Conservation (phyloP, 768 basidiomycete species). For the Coprinellus micaceus region DNA sequence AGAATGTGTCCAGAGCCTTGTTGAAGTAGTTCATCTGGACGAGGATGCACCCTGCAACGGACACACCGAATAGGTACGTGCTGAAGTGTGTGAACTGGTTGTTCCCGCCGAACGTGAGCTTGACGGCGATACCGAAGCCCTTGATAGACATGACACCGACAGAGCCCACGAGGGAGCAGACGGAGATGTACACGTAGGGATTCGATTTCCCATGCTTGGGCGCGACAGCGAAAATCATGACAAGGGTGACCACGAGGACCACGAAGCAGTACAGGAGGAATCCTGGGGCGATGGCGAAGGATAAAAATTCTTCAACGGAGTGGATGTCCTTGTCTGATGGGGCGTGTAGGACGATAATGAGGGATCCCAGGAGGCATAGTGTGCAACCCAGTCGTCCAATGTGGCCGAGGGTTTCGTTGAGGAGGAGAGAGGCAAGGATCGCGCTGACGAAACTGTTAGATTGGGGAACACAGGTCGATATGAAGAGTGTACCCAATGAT, state of each 20-base stretch:
- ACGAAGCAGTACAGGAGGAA: conserved; percentile 90
- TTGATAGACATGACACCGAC: conserved; percentile 99
- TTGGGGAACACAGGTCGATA: background rate
- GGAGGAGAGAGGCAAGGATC: conserved; percentile 86
- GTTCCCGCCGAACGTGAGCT: conserved; percentile 86
- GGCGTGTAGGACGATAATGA: conserved; percentile 94
- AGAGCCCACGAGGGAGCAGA: conserved; percentile 93
- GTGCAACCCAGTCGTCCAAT: conserved; percentile 86
- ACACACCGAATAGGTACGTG: conserved; percentile 92
- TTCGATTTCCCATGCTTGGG: conserved; percentile 85
- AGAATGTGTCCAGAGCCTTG: conserved; percentile 95
- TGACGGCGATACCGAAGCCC: conserved; percentile 95
- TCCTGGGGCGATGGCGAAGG: conserved; percentile 91
- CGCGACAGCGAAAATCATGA: conserved; percentile 84
- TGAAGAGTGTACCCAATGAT: conserved; percentile 78
- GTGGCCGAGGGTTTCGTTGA: conserved; percentile 92
- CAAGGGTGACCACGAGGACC: conserved; percentile 72
- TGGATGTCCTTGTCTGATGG: conserved; percentile 91
- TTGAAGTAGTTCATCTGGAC: conserved; percentile 98
- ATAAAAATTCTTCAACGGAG: conserved; percentile 90
- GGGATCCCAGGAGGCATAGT: conserved; percentile 78
- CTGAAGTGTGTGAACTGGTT: conserved; percentile 94
- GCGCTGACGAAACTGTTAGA: conserved; percentile 51
- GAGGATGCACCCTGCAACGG: conserved; percentile 80
- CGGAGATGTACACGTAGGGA: conserved; percentile 90